phyloP scores from a whole-genome alignment of 1,284 basidiomycete genomes.

The Cystobasidium slooffiae region DNA sequence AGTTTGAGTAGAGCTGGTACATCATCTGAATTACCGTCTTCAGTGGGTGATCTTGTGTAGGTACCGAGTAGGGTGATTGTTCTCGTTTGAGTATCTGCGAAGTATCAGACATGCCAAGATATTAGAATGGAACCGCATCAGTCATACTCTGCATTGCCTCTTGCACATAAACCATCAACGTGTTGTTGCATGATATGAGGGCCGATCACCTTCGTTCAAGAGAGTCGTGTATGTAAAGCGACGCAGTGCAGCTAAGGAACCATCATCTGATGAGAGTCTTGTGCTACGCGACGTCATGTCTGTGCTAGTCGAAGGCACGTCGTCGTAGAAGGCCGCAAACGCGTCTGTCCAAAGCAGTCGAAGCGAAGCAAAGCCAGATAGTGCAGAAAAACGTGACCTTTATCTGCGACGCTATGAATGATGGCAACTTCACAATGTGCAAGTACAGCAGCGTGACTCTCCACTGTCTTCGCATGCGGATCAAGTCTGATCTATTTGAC shows the following conservation, averaged over 20 bases:
- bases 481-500: too few relatives aligned
- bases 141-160: not conserved
- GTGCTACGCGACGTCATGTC: not conserved
- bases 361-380: too few relatives aligned
- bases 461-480: too few relatives aligned
- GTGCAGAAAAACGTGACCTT: too few relatives aligned
- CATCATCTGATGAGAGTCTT: not conserved
- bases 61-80: constrained; percentile 62
- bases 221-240: constrained; percentile 63
- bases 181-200: not conserved
- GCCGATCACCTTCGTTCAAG: constrained; percentile 63
- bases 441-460: too few relatives aligned
- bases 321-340: too few relatives aligned
- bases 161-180: not conserved
- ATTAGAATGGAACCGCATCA: not conserved
- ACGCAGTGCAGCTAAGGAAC: constrained; percentile 9
- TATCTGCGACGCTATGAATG: too few relatives aligned
- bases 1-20: constrained; percentile 66
- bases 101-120: not conserved
- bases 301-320: not conserved
- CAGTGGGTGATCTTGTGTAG: constrained; percentile 51
- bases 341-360: too few relatives aligned
- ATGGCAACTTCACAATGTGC: too few relatives aligned
- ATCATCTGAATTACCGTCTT: constrained; percentile 52
- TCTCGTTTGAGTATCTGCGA: constrained; percentile 63